Evolutionary conservation across 2,329 filamentous ascomycete species (phyloP).

Genomic region (Hypoxylon sp.): DNA sequence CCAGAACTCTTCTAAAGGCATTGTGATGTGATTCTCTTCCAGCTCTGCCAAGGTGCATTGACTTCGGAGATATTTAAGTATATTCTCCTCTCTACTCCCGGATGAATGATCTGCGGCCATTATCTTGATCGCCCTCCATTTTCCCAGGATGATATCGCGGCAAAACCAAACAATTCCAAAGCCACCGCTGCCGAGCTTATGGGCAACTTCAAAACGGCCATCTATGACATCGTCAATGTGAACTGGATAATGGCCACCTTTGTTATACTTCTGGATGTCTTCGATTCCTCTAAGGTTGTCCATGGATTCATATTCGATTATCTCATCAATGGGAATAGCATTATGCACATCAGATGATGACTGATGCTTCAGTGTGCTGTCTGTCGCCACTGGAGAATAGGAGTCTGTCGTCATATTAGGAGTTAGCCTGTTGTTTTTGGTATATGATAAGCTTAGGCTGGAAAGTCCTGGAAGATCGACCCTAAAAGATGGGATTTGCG

Average conservation of each 20-base stretch:
- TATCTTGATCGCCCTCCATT: conserved; percentile 46
- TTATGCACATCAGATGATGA: too few relatives aligned
- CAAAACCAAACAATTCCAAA: conserved; percentile 44
- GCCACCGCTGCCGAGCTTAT: conserved; percentile 43
- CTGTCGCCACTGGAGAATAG: not conserved
- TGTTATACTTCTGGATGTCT: conserved; percentile 35
- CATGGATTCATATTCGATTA: conserved; percentile 22
- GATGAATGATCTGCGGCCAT: conserved; percentile 30
- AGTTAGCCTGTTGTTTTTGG: not conserved
- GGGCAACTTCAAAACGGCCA: conserved; percentile 33
- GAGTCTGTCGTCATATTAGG: not conserved
- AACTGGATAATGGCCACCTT: conserved; percentile 40
- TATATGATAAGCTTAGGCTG: not conserved
- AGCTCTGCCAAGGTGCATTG: conserved; percentile 3
- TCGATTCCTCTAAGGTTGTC: conserved; percentile 1
- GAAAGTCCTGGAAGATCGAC: not conserved
- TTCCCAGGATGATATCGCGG: conserved; percentile 7
- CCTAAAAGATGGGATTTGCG: too few relatives aligned
- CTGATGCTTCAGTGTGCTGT: too few relatives aligned
- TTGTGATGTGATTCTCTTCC: conserved; percentile 20
- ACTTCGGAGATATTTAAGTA: conserved; percentile 20
- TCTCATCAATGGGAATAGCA: not conserved
- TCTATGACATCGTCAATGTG: conserved; percentile 38
- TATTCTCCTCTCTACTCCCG: conserved; percentile 5
- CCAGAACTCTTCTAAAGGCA: conserved; percentile 40